Percentiles rank a stretch among this genome's conserved stretches.
Conservation (phyloP, 805 yeast species). For the Yamadazyma tumulicola region DNA sequence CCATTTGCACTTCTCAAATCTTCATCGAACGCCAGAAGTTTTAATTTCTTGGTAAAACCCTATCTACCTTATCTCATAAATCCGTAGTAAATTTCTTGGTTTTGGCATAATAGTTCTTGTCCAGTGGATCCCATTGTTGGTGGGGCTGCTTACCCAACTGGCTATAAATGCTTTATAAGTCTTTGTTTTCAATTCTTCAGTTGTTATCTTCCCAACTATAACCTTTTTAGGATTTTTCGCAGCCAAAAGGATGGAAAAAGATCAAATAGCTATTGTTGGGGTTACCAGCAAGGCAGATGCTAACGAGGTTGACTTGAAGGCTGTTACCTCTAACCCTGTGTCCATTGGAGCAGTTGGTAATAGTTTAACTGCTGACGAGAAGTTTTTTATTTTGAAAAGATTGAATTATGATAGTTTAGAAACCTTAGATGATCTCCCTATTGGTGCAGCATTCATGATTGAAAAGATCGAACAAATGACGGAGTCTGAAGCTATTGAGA, state of each 20-base stretch:
- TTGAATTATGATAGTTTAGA: conserved; percentile 24
- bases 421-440: conserved; percentile 26
- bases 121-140: too few species aligned
- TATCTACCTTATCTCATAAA: too few species aligned
- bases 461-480: conserved; percentile 34
- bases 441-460: conserved; percentile 35
- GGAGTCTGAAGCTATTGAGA: conserved; percentile 35
- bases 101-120: too few species aligned
- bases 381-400: conserved; percentile 23
- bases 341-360: conserved; percentile 24
- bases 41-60: too few species aligned
- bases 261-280: conserved; percentile 22
- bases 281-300: not conserved
- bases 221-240: conserved; percentile 17
- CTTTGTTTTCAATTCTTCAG: too few species aligned
- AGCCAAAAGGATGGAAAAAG: conserved; percentile 17
- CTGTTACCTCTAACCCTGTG: conserved; percentile 20
- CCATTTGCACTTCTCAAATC: too few species aligned
- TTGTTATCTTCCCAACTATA: too few species aligned
- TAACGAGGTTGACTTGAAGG: conserved; percentile 10
- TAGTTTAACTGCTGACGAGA: conserved; percentile 22
- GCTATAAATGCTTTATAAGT: too few species aligned
- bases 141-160: too few species aligned
- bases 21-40: too few species aligned
- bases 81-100: too few species aligned